phyloP scores from a whole-genome alignment of 345 rosid species.

The Ceriops decandra region DNA sequence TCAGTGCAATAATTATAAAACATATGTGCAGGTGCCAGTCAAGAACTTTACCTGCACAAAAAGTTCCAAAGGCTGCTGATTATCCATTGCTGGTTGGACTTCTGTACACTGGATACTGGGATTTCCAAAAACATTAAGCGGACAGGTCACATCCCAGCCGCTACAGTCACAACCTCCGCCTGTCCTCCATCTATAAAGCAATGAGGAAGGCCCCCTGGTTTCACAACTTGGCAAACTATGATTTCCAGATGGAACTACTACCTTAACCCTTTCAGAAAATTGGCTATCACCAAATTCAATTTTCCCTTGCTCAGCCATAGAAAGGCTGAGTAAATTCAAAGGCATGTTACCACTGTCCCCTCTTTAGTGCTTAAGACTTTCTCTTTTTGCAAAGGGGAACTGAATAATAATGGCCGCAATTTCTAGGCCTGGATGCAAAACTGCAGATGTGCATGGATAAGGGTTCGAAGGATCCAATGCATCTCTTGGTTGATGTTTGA shows the following conservation, averaged over 20 bases:
- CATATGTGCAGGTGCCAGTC: constrained; percentile 39
- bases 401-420: constrained; percentile 62
- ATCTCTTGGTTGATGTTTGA: constrained; percentile 34
- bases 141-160: constrained; percentile 99
- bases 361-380: constrained; percentile 55
- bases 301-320: constrained; percentile 37
- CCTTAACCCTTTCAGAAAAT: constrained; percentile 43
- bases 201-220: constrained; percentile 59
- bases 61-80: constrained; percentile 55
- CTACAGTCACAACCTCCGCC: constrained; percentile 99
- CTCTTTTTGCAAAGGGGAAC: constrained; percentile 67
- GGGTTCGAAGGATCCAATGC: constrained; percentile 39
- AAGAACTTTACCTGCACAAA: constrained; percentile 52
- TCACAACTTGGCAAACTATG: constrained; percentile 67
- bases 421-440: constrained; percentile 63
- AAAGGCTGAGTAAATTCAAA: constrained; percentile 36
- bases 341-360: constrained; percentile 28
- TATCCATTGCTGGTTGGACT: constrained; percentile 43
- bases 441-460: constrained; percentile 37
- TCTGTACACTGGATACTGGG: constrained; percentile 41
- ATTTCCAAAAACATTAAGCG: constrained; percentile 69
- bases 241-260: constrained; percentile 71
- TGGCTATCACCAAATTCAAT: constrained; percentile 22
- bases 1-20: constrained; percentile 43
- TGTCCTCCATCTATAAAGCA: constrained; percentile 81